Evolutionary conservation across 2,329 filamentous ascomycete genomes (phyloP), one percentile per base, ranked within the genome.

Genomic region (Exophiala viscosa): DNA sequence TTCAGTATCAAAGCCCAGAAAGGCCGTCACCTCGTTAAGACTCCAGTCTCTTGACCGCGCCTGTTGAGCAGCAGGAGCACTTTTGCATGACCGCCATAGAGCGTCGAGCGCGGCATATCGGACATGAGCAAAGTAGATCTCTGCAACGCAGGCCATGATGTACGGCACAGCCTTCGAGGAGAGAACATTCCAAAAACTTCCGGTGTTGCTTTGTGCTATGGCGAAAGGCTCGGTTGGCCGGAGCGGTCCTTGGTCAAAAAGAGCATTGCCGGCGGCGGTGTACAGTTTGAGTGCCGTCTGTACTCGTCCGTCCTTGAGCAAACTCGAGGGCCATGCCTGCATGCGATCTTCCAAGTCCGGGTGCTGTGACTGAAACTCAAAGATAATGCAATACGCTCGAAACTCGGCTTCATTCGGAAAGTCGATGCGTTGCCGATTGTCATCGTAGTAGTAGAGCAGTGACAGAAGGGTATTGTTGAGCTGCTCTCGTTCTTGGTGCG

Each of bases 331-430:
- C 73, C 80, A 81, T 46, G 68, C 75, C 63, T 84, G 80, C 2
- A 83, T 74, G 45, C 78, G 75, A 52, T 81, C 75, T 66, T 84
- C 81, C 33, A 83, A 63, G 54, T 82, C 77, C 15, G 78, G 77
- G 32, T 72, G 67, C 52, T 75, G 71, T 48, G 77, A 74, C 51
- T 76, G 73, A 45, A 79, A 77, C 51, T 77, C 78, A 60, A 77
- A 80, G 47, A 79, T 73, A 58, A 86, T 77, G 59, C 79, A 79
- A 62, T 85, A 85, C 7, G 83, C 80, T 48, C 79, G 73, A 55
- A 86, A 84, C 62, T 86, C 83, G n/a, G 78, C 73, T 64, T 85
- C 82, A 51, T 85, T 82, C 0, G 73, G 70, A 39, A 82, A 79
- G 1, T 67, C 50, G 20, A 77, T 73, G 18, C 72, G 73, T 50